These are phyloP conservation scores for Sclerotinia minor DNA, from an alignment of 2,329 filamentous ascomycete species.

Conservation along the genomic window DNA sequence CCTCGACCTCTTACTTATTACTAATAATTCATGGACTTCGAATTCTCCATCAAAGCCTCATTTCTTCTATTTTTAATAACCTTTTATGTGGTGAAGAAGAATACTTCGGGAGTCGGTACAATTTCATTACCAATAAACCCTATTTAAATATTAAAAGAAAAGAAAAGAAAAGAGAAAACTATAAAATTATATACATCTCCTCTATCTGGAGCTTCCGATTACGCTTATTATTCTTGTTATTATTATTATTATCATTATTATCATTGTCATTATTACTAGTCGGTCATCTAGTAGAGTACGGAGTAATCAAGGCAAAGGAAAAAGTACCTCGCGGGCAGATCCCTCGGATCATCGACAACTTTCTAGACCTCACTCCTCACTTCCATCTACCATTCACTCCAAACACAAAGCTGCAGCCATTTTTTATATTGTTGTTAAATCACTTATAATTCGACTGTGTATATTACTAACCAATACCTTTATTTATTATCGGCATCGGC, in stretches of 20 bases:
- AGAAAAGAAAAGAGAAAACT: too few relatives aligned
- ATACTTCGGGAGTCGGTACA: too few relatives aligned
- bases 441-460: constrained; percentile 1
- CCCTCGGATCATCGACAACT: constrained; percentile 8
- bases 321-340: constrained; percentile 3
- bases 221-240: neutral
- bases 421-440: neutral
- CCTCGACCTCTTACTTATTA: neutral
- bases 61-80: neutral
- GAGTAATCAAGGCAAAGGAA: neutral
- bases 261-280: neutral
- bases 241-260: too few relatives aligned
- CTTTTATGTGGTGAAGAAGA: neutral
- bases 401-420: neutral
- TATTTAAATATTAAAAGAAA: neutral
- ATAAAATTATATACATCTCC: neutral
- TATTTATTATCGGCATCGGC: too few relatives aligned
- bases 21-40: neutral
- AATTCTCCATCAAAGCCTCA: too few relatives aligned
- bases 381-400: neutral
- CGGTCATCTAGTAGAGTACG: neutral
- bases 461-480: neutral
- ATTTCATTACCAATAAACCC: neutral
- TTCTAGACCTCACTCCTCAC: neutral
- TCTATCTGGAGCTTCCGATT: constrained; percentile 4